These are phyloP conservation scores for Suhomyces taliae DNA, from an alignment of 1,139 yeast species.

Conservation along the genomic window DNA sequence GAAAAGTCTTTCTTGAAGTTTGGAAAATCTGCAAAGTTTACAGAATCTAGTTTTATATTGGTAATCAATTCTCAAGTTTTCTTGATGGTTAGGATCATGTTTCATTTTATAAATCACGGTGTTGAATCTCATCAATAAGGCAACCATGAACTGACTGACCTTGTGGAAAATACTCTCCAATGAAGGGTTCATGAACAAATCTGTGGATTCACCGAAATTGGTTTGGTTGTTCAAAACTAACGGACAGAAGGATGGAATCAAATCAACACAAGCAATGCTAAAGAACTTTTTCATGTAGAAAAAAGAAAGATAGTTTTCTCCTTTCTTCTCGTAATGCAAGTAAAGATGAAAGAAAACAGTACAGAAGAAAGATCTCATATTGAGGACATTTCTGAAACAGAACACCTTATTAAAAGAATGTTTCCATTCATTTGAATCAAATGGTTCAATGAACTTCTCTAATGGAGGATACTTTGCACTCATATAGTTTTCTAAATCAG, in stretches of 20 bases:
- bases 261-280: conserved; percentile 23
- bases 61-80: conserved; percentile 15
- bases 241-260: conserved; percentile 30
- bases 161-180: conserved; percentile 32
- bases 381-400: conserved; percentile 33
- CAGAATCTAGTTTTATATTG: conserved; percentile 15
- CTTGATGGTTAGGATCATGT: conserved; percentile 18
- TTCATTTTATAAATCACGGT: conserved; percentile 15
- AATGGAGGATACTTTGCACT: conserved; percentile 24
- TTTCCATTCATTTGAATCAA: conserved; percentile 20
- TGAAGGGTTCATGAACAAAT: conserved; percentile 37
- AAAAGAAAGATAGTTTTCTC: conserved; percentile 16
- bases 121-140: conserved; percentile 18
- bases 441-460: conserved; percentile 26
- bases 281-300: conserved; percentile 26
- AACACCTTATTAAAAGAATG: conserved; percentile 34
- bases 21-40: conserved; percentile 15
- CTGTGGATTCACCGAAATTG: conserved; percentile 38
- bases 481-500: conserved; percentile 31
- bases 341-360: conserved; percentile 29
- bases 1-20: conserved; percentile 18
- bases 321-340: conserved; percentile 19
- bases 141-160: conserved; percentile 28
- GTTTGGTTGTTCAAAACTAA: conserved; percentile 28
- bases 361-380: conserved; percentile 29